Base-by-base conservation (phyloP, 768 basidiomycete species). In the Kwoniella dendrophila region DNA sequence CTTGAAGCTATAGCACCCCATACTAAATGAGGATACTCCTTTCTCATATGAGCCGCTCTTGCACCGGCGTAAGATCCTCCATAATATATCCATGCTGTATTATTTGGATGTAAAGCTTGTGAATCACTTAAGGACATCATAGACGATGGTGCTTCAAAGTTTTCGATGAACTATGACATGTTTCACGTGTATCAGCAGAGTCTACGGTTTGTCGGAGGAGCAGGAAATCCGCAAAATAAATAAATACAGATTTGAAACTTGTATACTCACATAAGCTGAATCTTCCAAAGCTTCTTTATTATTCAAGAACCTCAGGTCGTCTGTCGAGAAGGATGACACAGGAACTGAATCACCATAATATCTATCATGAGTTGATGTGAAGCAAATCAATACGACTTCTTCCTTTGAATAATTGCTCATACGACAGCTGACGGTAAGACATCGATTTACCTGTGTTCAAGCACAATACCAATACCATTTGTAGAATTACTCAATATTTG, bases 21-120 rank as follows among this genome's bases (percentile, higher is more conserved):
- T 3, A 91, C 88, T n/a, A 94, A 82, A 32, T 92, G 86, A 0
- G 92, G 92, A 72, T 92, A 93, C 26, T 93, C 83, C 32, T 90
- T 81, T 56, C 85, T 86, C 88, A 95, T 92, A 71, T 95, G 90
- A 0, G 94, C 94, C 0, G 92, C 88, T 12, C 93, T 87, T 7
- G 93, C 94, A 62, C 94, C 94, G 10, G 92, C 92, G 68, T 95
- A 95, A 0, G 90, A 92, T 7, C 91, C 93, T 14, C 95, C 95
- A 71, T 95, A 95, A 76, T 95, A 77, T 40, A 81, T 67, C 80
- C 79, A 81, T 8, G 77, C 75, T 12, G 74, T 73, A 29, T 71
- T 65, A 20, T 66, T 67, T 81, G 18, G 88, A 85, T 11, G 90
- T 84, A 18, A 87, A 88, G 66, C 91, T 70, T 71, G 89, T 84